Evolutionary conservation across 805 yeast genomes (phyloP), one percentile per base, ranked within the genome.

Genomic region (Jamesozyma spencerorum): DNA sequence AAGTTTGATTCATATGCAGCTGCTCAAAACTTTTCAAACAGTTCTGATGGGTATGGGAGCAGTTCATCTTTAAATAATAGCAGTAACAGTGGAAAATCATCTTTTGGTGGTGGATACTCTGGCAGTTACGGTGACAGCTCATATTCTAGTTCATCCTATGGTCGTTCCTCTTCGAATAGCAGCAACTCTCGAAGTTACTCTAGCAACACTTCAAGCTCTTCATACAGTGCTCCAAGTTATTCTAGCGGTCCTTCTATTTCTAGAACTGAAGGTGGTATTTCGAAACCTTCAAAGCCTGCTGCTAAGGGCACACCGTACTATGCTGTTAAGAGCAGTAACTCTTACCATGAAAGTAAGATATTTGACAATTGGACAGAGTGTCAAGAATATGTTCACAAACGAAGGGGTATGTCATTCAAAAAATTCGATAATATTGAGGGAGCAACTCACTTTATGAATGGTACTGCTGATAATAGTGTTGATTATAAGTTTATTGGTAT

Each of bases 1-100:
- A 71, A 72, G 48, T 84, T 84, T 53, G 47, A 53, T 10, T 58
- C 73, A 2, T 40, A 20, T 1, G 48, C 48, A 0, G 83, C 69
- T 22, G 94, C 94, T 0, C 43, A 53, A 18, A 59, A 55, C 0
- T 79, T 69, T 56, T 41, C 45, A 2, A 39, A 20, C 12, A 30
- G 14, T 17, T 22, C 15, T 20, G 29, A 18, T 22, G 24, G 22
- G 7, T 30, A 22, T 14, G n/a, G n/a, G n/a, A n/a, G n/a, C n/a
- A n/a, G n/a, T n/a, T 17, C 20, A 2, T 7, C 34, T 13, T 37
- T 39, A n/a, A n/a, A n/a, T n/a, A n/a, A n/a, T 8, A 31, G 26
- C 8, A 18, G 36, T 20, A 15, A 7, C 8, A 15, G 30, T 10
- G 28, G 34, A 14, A 32, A 26, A 5, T 12, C 17, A 24, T 35